Base-by-base conservation (phyloP, 805 yeast species). In the Torulaspora franciscae region DNA sequence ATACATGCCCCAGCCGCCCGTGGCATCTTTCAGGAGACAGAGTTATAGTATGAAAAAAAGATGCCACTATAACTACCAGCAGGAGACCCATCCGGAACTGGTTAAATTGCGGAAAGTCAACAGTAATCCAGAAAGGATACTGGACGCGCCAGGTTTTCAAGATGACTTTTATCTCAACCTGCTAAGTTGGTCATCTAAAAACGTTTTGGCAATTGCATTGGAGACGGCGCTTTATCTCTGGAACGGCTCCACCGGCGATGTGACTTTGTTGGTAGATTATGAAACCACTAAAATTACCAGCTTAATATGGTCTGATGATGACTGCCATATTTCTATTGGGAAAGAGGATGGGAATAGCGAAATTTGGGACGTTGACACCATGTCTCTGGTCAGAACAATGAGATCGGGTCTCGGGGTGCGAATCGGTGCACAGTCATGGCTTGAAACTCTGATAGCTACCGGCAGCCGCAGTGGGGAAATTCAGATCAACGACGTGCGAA, bases 71-170 rank as follows among this genome's bases (percentile, higher is more conserved):
- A 61, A 47, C 59, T 56, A 55, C 37, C 65, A 65, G 39, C 69
- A 29, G 58, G 69, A 37, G 67, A 74, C 9, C 71, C 75, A 23
- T 30, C 39, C 45, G 9, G 85, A 83, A 4, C 73, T 80, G 29
- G 80, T 85, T 13, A 72, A 89, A 56, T 77, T 86, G 39, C 79
- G 95, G 53, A 82, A 81, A 55, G 75, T 93, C 37, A 87, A 95
- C 22, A 79, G 87, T 0, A 85, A 87, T 27, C 98, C 99, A 1
- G 96, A 87, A 52, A 76, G 95, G 51, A 95, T 93, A 1, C 72
- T 93, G 32, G 99, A 93, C 67, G 99, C 98, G 0, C 99, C 99
- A 0, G 96, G 96, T 0, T 75, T 90, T 46, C 75, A 83, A 17
- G 96, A 93, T 65, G 99, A 93, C 68, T 93, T 89, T 64, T 93